Conservation (phyloP, 2,329 filamentous ascomycete species). For the Pseudonectria foliicola region DNA sequence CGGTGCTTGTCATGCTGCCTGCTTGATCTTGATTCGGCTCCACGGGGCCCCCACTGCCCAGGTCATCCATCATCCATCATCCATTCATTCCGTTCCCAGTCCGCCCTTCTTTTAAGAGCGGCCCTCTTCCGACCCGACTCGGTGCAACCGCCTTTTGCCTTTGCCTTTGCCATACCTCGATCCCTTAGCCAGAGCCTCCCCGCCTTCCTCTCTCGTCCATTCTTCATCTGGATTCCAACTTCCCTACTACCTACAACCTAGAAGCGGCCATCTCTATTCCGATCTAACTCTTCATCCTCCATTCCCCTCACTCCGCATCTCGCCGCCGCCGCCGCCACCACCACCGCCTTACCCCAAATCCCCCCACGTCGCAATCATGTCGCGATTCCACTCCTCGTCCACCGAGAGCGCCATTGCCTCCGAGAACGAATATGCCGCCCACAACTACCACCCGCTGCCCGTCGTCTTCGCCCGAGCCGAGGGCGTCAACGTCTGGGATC, state of each 20-base stretch:
- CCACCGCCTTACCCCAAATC: constrained; percentile 9
- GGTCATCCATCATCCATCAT: too few relatives aligned
- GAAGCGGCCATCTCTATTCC: too few relatives aligned
- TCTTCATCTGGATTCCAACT: neutral
- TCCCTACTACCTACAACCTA: neutral
- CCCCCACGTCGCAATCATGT: constrained; percentile 13
- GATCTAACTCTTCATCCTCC: constrained; percentile 2
- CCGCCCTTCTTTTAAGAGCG: too few relatives aligned
- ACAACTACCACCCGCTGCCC: constrained; percentile 98
- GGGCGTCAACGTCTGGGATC: constrained; percentile 91
- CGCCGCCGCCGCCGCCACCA: constrained; percentile 29
- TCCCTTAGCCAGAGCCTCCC: constrained; percentile 4
- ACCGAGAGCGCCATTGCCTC: constrained; percentile 71
- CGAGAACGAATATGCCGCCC: constrained; percentile 81
- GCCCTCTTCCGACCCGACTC: too few relatives aligned
- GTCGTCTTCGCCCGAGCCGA: constrained; percentile 84
- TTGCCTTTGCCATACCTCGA: constrained; percentile 2
- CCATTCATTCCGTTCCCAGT: too few relatives aligned
- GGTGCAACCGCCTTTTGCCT: neutral
- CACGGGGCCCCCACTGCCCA: too few relatives aligned
- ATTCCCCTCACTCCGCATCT: constrained; percentile 34
- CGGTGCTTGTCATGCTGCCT: too few relatives aligned
- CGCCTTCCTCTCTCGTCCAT: constrained; percentile 1
- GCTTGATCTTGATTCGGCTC: too few relatives aligned
- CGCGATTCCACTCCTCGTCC: constrained; percentile 66